phyloP scores from a whole-genome alignment of 1,139 yeast species.

The Candida frijolesensis region DNA sequence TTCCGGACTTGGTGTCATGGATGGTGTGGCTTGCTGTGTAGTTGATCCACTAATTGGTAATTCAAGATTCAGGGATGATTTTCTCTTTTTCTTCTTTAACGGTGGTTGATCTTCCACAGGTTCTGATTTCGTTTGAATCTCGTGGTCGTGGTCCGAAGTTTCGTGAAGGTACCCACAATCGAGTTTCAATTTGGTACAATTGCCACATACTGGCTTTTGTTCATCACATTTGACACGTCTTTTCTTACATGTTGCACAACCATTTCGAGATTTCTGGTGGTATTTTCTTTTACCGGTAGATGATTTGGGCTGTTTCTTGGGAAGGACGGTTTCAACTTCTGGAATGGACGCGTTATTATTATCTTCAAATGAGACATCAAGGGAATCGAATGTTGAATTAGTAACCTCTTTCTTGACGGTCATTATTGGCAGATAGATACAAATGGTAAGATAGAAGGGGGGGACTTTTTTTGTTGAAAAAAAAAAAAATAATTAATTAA shows the following conservation, averaged over 20 bases:
- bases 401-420: constrained; percentile 2
- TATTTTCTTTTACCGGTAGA: constrained; percentile 61
- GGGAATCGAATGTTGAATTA: constrained; percentile 7
- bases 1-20: constrained; percentile 21
- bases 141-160: not conserved
- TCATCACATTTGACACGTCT: constrained; percentile 95
- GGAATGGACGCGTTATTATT: not conserved
- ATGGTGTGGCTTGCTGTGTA: constrained; percentile 25
- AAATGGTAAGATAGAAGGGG: not conserved
- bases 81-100: constrained; percentile 11
- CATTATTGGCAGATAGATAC: not conserved
- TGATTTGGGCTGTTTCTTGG: constrained; percentile 16
- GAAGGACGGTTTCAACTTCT: not conserved
- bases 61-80: constrained; percentile 4
- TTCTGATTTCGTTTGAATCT: not conserved
- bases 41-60: constrained; percentile 11
- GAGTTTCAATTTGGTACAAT: constrained; percentile 76
- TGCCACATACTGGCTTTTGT: constrained; percentile 72
- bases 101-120: constrained; percentile 1
- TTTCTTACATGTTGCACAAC: constrained; percentile 86
- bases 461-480: constrained; percentile 4
- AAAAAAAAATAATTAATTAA: not conserved
- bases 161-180: constrained; percentile 61
- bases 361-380: not conserved
- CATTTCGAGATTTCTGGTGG: constrained; percentile 85